These are phyloP conservation scores for Dictyostelium citrinum DNA, from an alignment of 78 protist genomes.

Conservation along the genomic window DNA sequence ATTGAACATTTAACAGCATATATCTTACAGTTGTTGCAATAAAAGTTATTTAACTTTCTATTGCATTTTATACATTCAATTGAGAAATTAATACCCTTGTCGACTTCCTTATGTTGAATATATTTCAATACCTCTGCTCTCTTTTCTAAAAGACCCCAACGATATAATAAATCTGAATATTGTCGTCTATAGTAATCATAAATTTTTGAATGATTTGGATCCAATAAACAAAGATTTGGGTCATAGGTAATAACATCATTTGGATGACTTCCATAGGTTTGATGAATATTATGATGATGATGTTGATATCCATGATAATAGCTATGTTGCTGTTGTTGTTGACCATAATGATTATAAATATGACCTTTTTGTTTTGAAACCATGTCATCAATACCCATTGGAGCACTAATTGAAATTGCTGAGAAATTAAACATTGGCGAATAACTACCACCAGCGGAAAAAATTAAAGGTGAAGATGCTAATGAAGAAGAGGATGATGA, in stretches of 20 bases:
- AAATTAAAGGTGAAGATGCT: not conserved
- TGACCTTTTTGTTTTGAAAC: slow-evolving; percentile 1
- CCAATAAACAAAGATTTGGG: slow-evolving; percentile 7
- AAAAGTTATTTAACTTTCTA: slow-evolving; percentile 19
- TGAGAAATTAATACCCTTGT: slow-evolving; percentile 6
- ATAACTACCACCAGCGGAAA: not conserved
- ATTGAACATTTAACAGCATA: slow-evolving; percentile 74
- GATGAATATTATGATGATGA: not conserved
- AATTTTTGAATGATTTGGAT: slow-evolving; percentile 10
- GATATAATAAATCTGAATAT: slow-evolving; percentile 32
- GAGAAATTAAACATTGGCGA: not conserved
- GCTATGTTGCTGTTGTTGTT: not conserved
- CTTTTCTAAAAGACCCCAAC: slow-evolving; percentile 65
- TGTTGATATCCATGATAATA: not conserved
- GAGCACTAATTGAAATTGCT: not conserved
- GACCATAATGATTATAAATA: not conserved
- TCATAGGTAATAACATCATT: not conserved
- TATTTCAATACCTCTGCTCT: slow-evolving; percentile 69
- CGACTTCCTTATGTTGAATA: not conserved
- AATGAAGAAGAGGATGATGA: not conserved
- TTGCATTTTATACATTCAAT: slow-evolving; percentile 39
- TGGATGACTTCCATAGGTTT: not conserved
- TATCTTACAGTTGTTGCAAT: slow-evolving; percentile 51
- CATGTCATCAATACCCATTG: not conserved
- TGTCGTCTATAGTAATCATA: slow-evolving; percentile 23